These are phyloP conservation scores for Alternaria longipes DNA, from an alignment of 2,329 filamentous ascomycete genomes.

Conservation along the genomic window DNA sequence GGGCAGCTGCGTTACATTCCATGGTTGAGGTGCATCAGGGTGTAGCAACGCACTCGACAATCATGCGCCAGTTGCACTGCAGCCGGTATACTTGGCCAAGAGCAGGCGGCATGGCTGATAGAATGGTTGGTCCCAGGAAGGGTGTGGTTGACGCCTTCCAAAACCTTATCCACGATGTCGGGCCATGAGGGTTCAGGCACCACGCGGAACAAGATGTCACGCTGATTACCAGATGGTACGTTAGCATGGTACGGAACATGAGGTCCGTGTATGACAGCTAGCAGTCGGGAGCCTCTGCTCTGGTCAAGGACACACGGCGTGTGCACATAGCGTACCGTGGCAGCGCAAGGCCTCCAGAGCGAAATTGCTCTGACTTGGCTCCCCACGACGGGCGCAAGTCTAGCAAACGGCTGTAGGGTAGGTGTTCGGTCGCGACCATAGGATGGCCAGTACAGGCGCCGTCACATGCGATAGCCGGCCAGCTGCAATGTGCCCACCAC, in stretches of 20 bases:
- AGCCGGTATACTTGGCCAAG: conserved; percentile 18
- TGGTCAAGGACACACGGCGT: conserved; percentile 17
- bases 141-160: conserved; percentile 39
- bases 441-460: conserved; percentile 3
- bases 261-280: conserved; percentile 39
- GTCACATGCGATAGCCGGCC: conserved; percentile 11
- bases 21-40: conserved; percentile 28
- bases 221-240: conserved; percentile 27
- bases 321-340: conserved; percentile 15
- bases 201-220: conserved; percentile 31
- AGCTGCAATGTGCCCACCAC: conserved; percentile 10
- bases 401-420: conserved; percentile 13
- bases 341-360: conserved; percentile 4
- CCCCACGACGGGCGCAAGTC: conserved; percentile 13
- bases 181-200: conserved; percentile 45
- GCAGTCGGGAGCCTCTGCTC: conserved; percentile 26
- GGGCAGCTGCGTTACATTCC: conserved; percentile 38
- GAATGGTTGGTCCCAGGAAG: conserved; percentile 26
- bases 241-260: conserved; percentile 32
- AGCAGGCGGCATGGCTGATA: conserved; percentile 9
- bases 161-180: conserved; percentile 48
- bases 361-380: conserved; percentile 20
- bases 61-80: conserved; percentile 35
- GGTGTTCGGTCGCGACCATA: conserved; percentile 15
- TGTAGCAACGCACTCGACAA: conserved; percentile 40